phyloP scores from a whole-genome alignment of 1,284 basidiomycete species.

The Coriolopsis trogii region DNA sequence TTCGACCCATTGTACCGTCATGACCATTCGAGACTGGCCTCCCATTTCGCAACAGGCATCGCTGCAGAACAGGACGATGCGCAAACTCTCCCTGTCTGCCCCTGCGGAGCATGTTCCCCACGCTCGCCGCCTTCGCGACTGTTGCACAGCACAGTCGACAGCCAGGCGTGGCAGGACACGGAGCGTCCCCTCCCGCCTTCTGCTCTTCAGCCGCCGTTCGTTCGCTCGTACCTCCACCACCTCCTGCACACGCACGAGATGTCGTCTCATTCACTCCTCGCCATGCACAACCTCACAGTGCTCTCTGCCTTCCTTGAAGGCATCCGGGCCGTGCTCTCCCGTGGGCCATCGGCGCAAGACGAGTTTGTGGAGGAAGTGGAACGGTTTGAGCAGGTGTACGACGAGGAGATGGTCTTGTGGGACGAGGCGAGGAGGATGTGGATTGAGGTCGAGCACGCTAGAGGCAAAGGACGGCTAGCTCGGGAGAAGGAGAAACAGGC shows the following conservation, averaged over 20 bases:
- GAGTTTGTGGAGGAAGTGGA: constrained; percentile 52
- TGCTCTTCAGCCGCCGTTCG: constrained; percentile 43
- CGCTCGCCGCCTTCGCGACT: constrained; percentile 40
- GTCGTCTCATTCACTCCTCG: constrained; percentile 75
- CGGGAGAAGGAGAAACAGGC: constrained; percentile 46
- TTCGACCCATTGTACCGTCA: constrained; percentile 58
- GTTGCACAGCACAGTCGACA: constrained; percentile 54
- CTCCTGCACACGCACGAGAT: constrained; percentile 86
- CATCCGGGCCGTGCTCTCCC: constrained; percentile 48
- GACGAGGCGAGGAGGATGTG: constrained; percentile 56
- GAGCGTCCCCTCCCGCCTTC: constrained; percentile 6
- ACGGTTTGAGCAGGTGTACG: constrained; percentile 54
- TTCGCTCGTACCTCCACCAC: constrained; percentile 81
- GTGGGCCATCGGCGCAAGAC: constrained; percentile 17
- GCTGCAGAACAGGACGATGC: not conserved
- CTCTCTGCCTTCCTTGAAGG: constrained; percentile 65
- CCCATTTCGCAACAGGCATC: constrained; percentile 37
- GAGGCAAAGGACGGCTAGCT: constrained; percentile 67
- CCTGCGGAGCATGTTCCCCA: constrained; percentile 69
- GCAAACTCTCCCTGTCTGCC: constrained; percentile 40
- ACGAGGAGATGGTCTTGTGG: constrained; percentile 49
- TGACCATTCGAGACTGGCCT: constrained; percentile 61
- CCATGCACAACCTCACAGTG: constrained; percentile 72
- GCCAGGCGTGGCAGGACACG: constrained; percentile 17
- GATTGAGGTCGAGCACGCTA: constrained; percentile 61